Percentiles rank a stretch among this genome's conserved stretches.
Conservation (phyloP, 371 early-diverging fungal genomes). For the Actinomortierella wolfii region DNA sequence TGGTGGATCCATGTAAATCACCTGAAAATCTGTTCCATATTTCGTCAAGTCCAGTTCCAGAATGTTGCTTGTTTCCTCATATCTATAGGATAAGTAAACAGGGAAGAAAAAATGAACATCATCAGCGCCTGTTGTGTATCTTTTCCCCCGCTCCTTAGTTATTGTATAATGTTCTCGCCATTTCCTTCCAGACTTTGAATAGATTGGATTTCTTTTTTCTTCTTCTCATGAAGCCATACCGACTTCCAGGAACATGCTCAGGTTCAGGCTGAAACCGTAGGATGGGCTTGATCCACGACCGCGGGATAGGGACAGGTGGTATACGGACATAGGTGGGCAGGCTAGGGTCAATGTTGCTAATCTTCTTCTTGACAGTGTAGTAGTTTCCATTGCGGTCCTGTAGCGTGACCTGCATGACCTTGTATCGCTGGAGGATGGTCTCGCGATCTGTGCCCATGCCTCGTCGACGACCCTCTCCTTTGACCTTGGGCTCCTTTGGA, state of each 20-base stretch:
- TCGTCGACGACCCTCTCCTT: constrained; percentile 37
- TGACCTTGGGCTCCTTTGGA: constrained; percentile 32
- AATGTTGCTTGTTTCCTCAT: constrained; percentile 49
- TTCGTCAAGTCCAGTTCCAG: constrained; percentile 48
- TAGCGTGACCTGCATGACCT: constrained; percentile 81
- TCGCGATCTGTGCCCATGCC: constrained; percentile 57
- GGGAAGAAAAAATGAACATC: constrained; percentile 41
- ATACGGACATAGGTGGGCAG: constrained; percentile 88
- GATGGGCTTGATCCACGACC: constrained; percentile 86
- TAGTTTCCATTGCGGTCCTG: constrained; percentile 83
- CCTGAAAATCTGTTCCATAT: constrained; percentile 74
- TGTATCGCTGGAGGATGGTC: constrained; percentile 77
- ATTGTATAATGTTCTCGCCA: too few species aligned
- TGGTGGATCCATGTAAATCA: constrained; percentile 92
- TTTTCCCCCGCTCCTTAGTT: too few species aligned
- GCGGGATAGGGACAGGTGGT: constrained; percentile 81
- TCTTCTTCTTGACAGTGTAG: constrained; percentile 81
- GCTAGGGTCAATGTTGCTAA: constrained; percentile 78
- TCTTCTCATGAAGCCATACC: constrained; percentile 14
- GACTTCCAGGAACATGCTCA: constrained; percentile 21
- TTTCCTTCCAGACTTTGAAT: not conserved
- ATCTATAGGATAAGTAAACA: constrained; percentile 48
- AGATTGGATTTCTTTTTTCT: not conserved
- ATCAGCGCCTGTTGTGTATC: too few species aligned
- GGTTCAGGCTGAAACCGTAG: constrained; percentile 15